Percentiles rank a stretch among this genome's conserved stretches.
Evolutionary conservation across 2,329 filamentous ascomycete species (phyloP).

Genomic region (Zalaria sp.): DNA sequence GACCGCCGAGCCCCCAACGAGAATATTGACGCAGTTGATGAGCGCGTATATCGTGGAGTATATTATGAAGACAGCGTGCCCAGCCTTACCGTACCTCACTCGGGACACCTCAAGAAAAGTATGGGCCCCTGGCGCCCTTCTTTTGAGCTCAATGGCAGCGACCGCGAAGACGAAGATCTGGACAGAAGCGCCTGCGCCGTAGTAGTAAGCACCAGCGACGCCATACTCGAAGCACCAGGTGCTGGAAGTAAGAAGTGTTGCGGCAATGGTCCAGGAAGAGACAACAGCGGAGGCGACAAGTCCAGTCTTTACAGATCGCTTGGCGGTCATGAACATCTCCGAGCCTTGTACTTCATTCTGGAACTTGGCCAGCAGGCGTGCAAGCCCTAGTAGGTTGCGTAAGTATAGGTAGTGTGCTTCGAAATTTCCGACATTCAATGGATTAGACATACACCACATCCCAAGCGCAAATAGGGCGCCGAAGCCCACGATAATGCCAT

Average conservation of each 20-base stretch:
- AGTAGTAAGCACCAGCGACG: constrained; percentile 10
- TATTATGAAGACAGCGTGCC: constrained; percentile 4
- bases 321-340: constrained; percentile 28
- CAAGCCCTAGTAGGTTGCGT: background rate
- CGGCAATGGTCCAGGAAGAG: constrained; percentile 13
- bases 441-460: background rate
- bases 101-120: constrained; percentile 11
- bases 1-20: constrained; percentile 10
- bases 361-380: background rate
- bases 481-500: constrained; percentile 1
- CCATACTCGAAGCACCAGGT: constrained; percentile 21
- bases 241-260: constrained; percentile 7
- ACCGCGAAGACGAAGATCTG: constrained; percentile 12
- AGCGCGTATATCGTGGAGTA: constrained; percentile 5
- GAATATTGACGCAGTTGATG: constrained; percentile 6
- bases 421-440: no score
- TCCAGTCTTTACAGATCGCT: constrained; percentile 13
- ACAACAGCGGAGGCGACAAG: constrained; percentile 16
- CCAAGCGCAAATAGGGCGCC: background rate
- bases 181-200: constrained; percentile 6
- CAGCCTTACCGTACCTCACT: constrained; percentile 8
- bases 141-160: constrained; percentile 9
- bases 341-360: constrained; percentile 14
- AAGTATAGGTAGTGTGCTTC: no score
- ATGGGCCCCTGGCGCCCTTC: constrained; percentile 8